These are phyloP conservation scores for Intubia oerlemansii DNA, from an alignment of 2,329 filamentous ascomycete species.

Conservation along the genomic window DNA sequence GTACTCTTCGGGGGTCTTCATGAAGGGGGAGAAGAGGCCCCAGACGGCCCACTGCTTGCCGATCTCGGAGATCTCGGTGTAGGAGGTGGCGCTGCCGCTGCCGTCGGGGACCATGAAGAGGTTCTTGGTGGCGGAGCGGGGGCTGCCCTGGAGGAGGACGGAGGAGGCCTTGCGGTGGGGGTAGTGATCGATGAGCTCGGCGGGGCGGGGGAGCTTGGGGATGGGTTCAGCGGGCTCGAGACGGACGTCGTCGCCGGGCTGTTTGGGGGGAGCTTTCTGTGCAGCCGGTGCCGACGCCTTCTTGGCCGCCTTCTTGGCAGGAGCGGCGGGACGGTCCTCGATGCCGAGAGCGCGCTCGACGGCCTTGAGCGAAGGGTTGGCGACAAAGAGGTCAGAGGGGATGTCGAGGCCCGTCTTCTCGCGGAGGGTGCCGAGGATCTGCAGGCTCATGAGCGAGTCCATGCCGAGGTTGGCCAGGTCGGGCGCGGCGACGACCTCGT, in stretches of 20 bases:
- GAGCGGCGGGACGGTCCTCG: conserved; percentile 13
- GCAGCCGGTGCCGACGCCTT: conserved; percentile 7
- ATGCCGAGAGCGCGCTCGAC: conserved; percentile 42
- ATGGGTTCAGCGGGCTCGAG: conserved; percentile 17
- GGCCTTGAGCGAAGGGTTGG: conserved; percentile 40
- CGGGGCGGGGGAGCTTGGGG: conserved; percentile 18
- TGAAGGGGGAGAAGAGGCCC: conserved; percentile 47
- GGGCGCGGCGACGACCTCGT: conserved; percentile 33
- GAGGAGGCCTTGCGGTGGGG: conserved; percentile 28
- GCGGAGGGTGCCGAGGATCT: conserved; percentile 30
- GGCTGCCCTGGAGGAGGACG: conserved; percentile 27
- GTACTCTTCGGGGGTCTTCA: conserved; percentile 46
- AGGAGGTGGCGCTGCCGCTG: conserved; percentile 42
- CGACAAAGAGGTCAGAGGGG: conserved; percentile 37
- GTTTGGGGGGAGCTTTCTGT: conserved; percentile 5
- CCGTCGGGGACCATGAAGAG: conserved; percentile 35
- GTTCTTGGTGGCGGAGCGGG: conserved; percentile 22
- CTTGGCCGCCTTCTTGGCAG: conserved; percentile 3
- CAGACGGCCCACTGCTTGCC: conserved; percentile 23
- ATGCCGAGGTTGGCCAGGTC: conserved; percentile 35
- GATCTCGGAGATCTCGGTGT: conserved; percentile 37
- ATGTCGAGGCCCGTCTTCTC: conserved; percentile 31
- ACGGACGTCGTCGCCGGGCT: too few species aligned
- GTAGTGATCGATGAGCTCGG: conserved; percentile 19
- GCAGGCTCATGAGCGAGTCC: conserved; percentile 35